Evolutionary conservation across 2,329 filamentous ascomycete genomes (phyloP), one percentile per base, ranked within the genome.

Genomic region (Trichophyton simii): DNA sequence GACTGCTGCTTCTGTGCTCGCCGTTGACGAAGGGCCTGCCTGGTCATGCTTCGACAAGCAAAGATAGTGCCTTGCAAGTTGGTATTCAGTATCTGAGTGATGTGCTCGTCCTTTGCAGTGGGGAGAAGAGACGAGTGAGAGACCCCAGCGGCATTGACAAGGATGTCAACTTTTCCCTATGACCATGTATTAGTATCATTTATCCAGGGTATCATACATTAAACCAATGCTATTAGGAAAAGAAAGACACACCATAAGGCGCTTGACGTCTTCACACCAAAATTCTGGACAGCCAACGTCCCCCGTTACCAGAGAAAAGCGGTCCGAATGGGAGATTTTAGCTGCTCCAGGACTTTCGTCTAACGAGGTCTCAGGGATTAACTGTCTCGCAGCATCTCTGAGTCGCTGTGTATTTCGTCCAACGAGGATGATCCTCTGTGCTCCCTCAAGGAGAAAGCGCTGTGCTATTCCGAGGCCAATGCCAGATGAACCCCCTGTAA

Each of bases 141-240:
- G 22, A 91, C 78, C 8, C 90, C 91, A 0, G 90, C 90, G 28
- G 88, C 87, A 69, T 95, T 95, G 65, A 95, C 80, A 0, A 95
- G 80, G 34, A 92, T 77, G 67, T 82, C 76, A 13, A 80, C 72
- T 48, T 70, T 59, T 59, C 67, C 63, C 73, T 76, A 36, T 9
- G 58, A n/a, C 5, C 65, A 22, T n/a, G 38, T n/a, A 57, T 55
- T 36, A 55, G 52, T 11, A 13, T 34, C 2, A n/a, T 36, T 36
- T 5, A 36, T 18, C 25, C 8, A 9, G n/a, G 36, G 11, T 20
- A 3, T 38, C 13, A 13, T 55, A 6, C 9, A 28, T 18, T 3
- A 28, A 42, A 3, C 34, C 8, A 4, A 13, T 13, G 11, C 34
- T 58, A 48, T 1, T 7, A 25, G 18, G 13, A 60, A 25, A 28